These are phyloP conservation scores for Wickerhamomyces chambardii DNA, from an alignment of 805 yeast species.

Conservation along the genomic window DNA sequence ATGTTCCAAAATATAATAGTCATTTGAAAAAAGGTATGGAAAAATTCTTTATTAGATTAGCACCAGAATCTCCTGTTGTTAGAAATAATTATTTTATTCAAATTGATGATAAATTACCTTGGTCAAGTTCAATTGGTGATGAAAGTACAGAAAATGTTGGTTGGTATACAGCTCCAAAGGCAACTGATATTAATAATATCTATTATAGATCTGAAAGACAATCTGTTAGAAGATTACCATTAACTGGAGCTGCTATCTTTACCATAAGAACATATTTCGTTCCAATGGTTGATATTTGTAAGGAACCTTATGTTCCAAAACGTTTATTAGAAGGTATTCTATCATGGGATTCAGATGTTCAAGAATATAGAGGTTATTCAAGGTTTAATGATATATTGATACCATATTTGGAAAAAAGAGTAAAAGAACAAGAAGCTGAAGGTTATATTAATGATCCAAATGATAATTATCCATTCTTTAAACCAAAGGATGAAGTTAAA, in stretches of 20 bases:
- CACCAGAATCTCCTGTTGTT: conserved; percentile 55
- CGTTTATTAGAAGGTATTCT: conserved; percentile 48
- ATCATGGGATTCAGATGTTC: conserved; percentile 54
- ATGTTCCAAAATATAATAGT: conserved; percentile 56
- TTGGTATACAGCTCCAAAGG: conserved; percentile 54
- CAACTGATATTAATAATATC: conserved; percentile 34
- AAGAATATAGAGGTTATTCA: conserved; percentile 48
- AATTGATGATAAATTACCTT: conserved; percentile 51
- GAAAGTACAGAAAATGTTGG: conserved; percentile 44
- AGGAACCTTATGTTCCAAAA: conserved; percentile 55
- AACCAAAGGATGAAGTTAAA: background rate
- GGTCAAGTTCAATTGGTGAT: conserved; percentile 58
- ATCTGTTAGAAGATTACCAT: conserved; percentile 50
- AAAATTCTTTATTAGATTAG: conserved; percentile 47
- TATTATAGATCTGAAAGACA: conserved; percentile 61
- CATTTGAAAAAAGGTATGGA: conserved; percentile 58
- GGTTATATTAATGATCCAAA: conserved; percentile 33
- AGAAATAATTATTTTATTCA: conserved; percentile 61
- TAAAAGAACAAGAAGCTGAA: conserved; percentile 34
- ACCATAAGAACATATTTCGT: conserved; percentile 57
- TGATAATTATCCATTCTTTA: background rate
- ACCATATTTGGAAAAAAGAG: conserved; percentile 43
- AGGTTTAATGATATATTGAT: conserved; percentile 43
- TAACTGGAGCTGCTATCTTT: conserved; percentile 47
- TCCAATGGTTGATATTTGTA: conserved; percentile 41